Evolutionary conservation across 2,329 filamentous ascomycete genomes (phyloP).

Genomic region (Aureobasidium sp.): DNA sequence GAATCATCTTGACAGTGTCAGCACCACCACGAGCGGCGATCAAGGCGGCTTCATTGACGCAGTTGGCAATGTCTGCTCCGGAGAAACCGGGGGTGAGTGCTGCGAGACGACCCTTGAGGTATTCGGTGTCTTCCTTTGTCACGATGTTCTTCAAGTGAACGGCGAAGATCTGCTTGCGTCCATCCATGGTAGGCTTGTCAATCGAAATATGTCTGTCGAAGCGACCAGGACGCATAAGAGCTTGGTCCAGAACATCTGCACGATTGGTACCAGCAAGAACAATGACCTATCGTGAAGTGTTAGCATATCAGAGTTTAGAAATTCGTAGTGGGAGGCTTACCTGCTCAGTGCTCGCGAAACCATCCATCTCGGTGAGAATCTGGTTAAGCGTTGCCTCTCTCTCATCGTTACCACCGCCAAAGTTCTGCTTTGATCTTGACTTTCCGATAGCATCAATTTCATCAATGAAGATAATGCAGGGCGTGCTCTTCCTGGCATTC

Average conservation of each 20-base stretch:
- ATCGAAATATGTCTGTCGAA: constrained; percentile 97
- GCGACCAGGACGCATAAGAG: constrained; percentile 89
- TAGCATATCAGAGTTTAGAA: not conserved
- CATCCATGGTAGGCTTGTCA: constrained; percentile 93
- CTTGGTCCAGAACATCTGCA: constrained; percentile 89
- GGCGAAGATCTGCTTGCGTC: constrained; percentile 89
- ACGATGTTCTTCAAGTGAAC: constrained; percentile 94
- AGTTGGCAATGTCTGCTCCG: constrained; percentile 96
- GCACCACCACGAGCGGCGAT: constrained; percentile 83
- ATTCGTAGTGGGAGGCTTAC: not conserved
- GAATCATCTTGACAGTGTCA: constrained; percentile 72
- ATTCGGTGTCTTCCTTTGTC: constrained; percentile 81
- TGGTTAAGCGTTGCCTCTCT: constrained; percentile 96
- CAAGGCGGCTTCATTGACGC: constrained; percentile 92
- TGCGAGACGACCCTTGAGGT: constrained; percentile 78
- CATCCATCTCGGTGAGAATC: constrained; percentile 98
- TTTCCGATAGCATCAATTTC: constrained; percentile 98
- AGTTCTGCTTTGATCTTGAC: constrained; percentile 73
- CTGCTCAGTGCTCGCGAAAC: constrained; percentile 94
- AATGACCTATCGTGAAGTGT: constrained; percentile 53
- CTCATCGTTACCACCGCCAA: constrained; percentile 91
- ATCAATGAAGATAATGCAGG: constrained; percentile 99
- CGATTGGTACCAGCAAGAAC: constrained; percentile 95
- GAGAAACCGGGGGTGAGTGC: constrained; percentile 94
- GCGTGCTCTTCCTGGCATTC: constrained; percentile 89